Conservation (phyloP, 2,329 filamentous ascomycete genomes). For the Aspergillus clavatus region DNA sequence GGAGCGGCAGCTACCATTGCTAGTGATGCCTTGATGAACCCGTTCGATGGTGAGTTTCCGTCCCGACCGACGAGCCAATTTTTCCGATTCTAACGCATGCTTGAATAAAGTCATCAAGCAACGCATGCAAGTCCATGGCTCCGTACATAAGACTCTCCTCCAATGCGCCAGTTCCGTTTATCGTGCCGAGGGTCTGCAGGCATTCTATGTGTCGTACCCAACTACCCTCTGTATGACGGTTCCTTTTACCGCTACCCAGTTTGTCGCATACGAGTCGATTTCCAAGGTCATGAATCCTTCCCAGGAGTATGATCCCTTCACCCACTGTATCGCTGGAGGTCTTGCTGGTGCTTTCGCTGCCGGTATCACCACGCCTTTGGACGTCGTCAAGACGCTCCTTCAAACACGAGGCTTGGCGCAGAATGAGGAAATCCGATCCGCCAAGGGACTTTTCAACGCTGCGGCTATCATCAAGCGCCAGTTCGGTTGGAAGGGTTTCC, state of each 20-base stretch:
- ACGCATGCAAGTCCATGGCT: constrained; percentile 97
- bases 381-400: constrained; percentile 96
- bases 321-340: constrained; percentile 88
- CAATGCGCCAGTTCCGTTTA: constrained; percentile 89
- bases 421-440: constrained; percentile 76
- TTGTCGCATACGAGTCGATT: constrained; percentile 95
- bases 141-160: constrained; percentile 78
- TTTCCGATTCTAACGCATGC: constrained; percentile 6
- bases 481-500: constrained; percentile 82
- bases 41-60: constrained; percentile 78
- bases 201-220: constrained; percentile 98
- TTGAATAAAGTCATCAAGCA: constrained; percentile 94
- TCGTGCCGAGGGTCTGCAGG: constrained; percentile 75
- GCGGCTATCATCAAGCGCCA: constrained; percentile 75
- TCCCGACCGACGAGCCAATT: background rate
- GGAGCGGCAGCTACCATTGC: constrained; percentile 94
- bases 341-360: constrained; percentile 90
- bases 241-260: constrained; percentile 93
- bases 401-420: constrained; percentile 83
- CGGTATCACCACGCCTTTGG: constrained; percentile 89
- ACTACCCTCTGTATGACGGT: constrained; percentile 98
- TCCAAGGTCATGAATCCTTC: constrained; percentile 88
- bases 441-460: constrained; percentile 74
- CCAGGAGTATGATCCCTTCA: constrained; percentile 77
- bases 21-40: constrained; percentile 98